Evolutionary conservation across 768 basidiomycete species (phyloP).

Genomic region (Tulasnella sp.): DNA sequence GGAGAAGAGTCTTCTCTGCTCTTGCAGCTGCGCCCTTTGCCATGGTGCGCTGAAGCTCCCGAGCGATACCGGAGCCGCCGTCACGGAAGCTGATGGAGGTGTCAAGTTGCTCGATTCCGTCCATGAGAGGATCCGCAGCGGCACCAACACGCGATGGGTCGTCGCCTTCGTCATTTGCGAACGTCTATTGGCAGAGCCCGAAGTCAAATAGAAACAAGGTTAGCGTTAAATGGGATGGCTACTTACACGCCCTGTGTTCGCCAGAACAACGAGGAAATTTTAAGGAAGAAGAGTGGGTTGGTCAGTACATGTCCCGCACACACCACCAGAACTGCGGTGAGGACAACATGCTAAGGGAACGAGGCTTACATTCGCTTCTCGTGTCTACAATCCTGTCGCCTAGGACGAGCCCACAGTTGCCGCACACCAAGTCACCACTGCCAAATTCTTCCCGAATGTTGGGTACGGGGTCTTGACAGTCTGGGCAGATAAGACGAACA

Average conservation of each 20-base stretch:
- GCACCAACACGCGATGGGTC: constrained; percentile 99
- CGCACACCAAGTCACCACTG: constrained; percentile 93
- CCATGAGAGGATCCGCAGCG: constrained; percentile 82
- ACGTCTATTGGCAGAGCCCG: constrained; percentile 48
- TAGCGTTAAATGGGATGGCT: not conserved
- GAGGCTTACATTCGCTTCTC: constrained; percentile 82
- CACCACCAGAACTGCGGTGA: not conserved
- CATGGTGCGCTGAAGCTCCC: constrained; percentile 85
- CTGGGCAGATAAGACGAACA: constrained; percentile 86
- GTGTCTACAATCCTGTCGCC: constrained; percentile 97
- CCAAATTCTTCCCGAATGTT: constrained; percentile 97
- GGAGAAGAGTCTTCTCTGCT: constrained; percentile 71
- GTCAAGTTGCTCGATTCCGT: constrained; percentile 88
- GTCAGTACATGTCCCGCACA: not conserved
- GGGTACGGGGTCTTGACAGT: constrained; percentile 86
- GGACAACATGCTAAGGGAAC: not conserved
- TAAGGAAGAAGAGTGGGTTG: not conserved
- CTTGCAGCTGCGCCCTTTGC: constrained; percentile 58
- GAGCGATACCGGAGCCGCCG: constrained; percentile 83
- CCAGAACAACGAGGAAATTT: not conserved
- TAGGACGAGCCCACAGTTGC: constrained; percentile 82
- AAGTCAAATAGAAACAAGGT: not conserved
- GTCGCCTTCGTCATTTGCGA: constrained; percentile 98
- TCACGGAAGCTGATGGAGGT: constrained; percentile 94
- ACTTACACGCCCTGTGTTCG: constrained; percentile 23